Base-by-base conservation (phyloP, 768 basidiomycete species). In the Pulveroboletus sp. region DNA sequence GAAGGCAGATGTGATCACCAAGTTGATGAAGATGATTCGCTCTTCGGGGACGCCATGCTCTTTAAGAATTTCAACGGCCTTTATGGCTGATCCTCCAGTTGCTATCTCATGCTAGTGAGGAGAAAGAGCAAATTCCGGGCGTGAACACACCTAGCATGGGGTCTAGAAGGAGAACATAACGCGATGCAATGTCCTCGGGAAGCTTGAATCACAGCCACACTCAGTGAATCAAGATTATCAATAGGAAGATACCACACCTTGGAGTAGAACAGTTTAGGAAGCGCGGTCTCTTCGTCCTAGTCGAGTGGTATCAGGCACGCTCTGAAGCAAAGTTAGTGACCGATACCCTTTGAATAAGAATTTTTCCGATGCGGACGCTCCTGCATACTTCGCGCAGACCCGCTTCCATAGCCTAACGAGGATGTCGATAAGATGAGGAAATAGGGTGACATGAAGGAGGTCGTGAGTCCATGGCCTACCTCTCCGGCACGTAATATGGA, bases 1-100 rank as follows among this genome's bases (percentile, higher is more conserved):
- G 7, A 49, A 22, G 22, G 23, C 32, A 36, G n/a, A 34, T 58
- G n/a, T n/a, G n/a, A n/a, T n/a, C n/a, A 92, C 93, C 64, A 97
- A 70, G 64, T 97, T 95, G 51, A 96, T 81, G 69, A 97, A 96
- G 56, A 96, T 88, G 53, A 97, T 95, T 48, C 92, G 81, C 50
- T 96, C 93, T 68, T 96, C 92, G 14, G 89, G 86, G 26, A 99
- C 96, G 17, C 89, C 90, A 61, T 92, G 85, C 39, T 92, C 88
- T 68, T 87, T 83, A 12, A 98, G 75, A 4, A 98, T 88, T 65
- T 98, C 95, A 44, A 97, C 88, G 0, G 96, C 96, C 65, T 98
- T 97, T 70, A 94, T 93, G 8, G 94, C 95, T 5, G 94, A 97
- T 38, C 96, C 96, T 22, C 96, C 96, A 1, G 95, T 98, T 0